Evolutionary conservation across 208 protist genomes (phyloP).

Genomic region (Trypanosoma theileri): DNA sequence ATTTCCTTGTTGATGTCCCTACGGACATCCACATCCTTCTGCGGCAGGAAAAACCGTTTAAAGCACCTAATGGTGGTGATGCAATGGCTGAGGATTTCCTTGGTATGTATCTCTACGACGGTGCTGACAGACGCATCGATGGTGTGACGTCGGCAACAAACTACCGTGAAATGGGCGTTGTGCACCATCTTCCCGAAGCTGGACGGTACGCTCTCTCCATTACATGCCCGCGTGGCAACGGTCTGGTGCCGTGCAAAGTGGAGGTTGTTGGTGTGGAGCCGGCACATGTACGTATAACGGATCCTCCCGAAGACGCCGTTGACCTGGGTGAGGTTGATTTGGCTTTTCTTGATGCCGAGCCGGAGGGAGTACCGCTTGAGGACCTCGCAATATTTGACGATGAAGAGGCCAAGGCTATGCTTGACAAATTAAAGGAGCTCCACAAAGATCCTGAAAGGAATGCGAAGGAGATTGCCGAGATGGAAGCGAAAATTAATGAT

Average conservation of each 20-base stretch:
- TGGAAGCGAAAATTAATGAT: too few species aligned
- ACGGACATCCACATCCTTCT: constrained; percentile 78
- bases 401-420: too few species aligned
- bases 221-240: constrained; percentile 53
- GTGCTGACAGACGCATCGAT: constrained; percentile 60
- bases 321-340: constrained; percentile 37
- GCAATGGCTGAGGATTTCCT: constrained; percentile 75
- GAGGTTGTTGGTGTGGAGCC: constrained; percentile 58
- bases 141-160: constrained; percentile 56
- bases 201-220: constrained; percentile 72
- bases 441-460: too few species aligned
- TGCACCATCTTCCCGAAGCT: constrained; percentile 50
- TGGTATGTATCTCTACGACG: constrained; percentile 76
- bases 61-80: constrained; percentile 46
- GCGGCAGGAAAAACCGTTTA: constrained; percentile 70
- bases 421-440: too few species aligned
- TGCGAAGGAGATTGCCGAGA: too few species aligned
- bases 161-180: constrained; percentile 74
- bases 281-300: constrained; percentile 67
- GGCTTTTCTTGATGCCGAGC: too few species aligned
- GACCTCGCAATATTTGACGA: too few species aligned
- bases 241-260: constrained; percentile 63
- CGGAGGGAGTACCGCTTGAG: too few species aligned
- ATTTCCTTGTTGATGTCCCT: constrained; percentile 72
- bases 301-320: constrained; percentile 60